Evolutionary conservation across 345 rosid genomes (phyloP), one percentile per base, ranked within the genome.

Genomic region (Salix suchowensis): DNA sequence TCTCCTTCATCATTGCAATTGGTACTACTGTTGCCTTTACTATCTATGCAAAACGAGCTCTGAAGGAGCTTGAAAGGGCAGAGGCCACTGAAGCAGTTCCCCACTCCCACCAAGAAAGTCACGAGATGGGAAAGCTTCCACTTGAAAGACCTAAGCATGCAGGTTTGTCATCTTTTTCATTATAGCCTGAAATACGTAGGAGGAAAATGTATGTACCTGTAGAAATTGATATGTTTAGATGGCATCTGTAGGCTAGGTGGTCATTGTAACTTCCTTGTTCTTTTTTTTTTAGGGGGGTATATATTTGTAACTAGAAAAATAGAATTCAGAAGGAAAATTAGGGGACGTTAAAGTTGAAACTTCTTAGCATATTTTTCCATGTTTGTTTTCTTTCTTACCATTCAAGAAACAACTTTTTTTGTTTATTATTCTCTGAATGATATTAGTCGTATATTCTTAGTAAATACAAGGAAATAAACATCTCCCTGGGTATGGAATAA

Each of bases 41-140:
- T 14, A 40, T 80, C 4, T 80, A 80, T 48, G 83, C 79, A n/a
- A 80, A 76, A 80, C 64, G 83, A 80, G 83, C 83, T 24, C 26
- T 80, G 76, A 46, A 80, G 69, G 70, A 80, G 65, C 76, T 80
- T 34, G 76, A 80, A 67, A n/a, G 24, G 39, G 37, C 37, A 18
- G 76, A 76, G 39, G 14, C 54, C 50, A 65, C 62, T 15, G 79
- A 44, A 76, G 79, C 39, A 46, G 68, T 5, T 42, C 24, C 60
- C 15, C 11, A 26, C 32, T 50, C 71, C 46, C 28, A 23, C 46
- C 68, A 58, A 66, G 69, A 11, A 34, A 67, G 24, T 32, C 62
- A 55, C 18, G 79, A 80, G 77, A 71, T 80, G 79, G 64, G 76
- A 55, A 80, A 72, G 64, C 76, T 58, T 66, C 40, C 76, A 21